Base-by-base conservation (phyloP, 108 stramenopile species). In the Bacterosira constricta region DNA sequence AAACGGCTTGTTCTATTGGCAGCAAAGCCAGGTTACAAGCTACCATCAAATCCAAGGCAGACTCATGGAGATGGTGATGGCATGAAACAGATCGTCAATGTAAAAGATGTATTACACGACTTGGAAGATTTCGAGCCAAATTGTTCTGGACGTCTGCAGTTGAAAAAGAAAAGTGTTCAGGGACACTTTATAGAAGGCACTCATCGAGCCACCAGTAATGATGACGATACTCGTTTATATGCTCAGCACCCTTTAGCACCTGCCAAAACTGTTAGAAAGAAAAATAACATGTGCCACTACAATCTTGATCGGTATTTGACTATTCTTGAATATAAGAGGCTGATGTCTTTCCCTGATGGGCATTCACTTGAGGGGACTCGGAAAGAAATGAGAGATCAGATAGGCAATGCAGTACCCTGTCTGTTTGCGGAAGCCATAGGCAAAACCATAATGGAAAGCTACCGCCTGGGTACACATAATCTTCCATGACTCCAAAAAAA, bases 351-450 rank as follows among this genome's bases (percentile, higher is more conserved):
- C 55, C 86, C 86, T 15, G 26, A 59, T n/a, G 20, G 51, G 0
- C 82, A 63, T 34, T 31, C 64, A 12, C 77, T 86, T 59, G 56
- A 13, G 56, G 86, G 86, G 34, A 42, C 50, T 21, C 46, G 38
- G 2, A 1, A 25, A 3, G 68, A 84, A 37, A 53, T 65, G 30
- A 36, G 30, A 1, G 63, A 79, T 36, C 83, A 82, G 36, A 82
- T 86, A 64, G 83, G 86, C 18, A 86, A 86, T 57, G 86, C 83
- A 39, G 83, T 86, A 10, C 83, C 86, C 9, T 53, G 82, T 6
- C 32, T 41, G 12, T 30, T 86, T 31, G 80, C 80, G 27, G 63
- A 53, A 34, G 75, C 85, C 0, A 67, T 84, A 26, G 83, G 55
- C 38, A 58, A 51, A 63, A 30, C 36, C 62, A 31, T 73, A 10